phyloP scores from a whole-genome alignment of 2,329 filamentous ascomycete species.

The Botrytis elliptica region DNA sequence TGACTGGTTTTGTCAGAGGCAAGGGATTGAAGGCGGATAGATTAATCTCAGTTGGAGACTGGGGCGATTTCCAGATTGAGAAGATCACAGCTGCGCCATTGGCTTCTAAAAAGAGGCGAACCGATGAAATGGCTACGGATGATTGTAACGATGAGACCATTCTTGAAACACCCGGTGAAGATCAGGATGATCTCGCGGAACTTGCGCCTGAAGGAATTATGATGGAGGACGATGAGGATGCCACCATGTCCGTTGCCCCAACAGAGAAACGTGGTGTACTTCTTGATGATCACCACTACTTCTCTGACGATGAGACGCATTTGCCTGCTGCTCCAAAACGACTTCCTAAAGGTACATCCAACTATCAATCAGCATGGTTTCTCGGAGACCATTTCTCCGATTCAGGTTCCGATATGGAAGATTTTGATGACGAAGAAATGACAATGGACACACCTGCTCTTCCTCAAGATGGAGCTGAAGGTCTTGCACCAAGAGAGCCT shows the following conservation, averaged over 20 bases:
- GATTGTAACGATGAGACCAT: slow-evolving; percentile 53
- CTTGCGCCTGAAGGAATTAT: slow-evolving; percentile 82
- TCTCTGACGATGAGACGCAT: slow-evolving; percentile 79
- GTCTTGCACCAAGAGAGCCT: slow-evolving; percentile 61
- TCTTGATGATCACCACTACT: slow-evolving; percentile 96
- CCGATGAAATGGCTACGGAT: slow-evolving; percentile 68
- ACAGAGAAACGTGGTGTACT: slow-evolving; percentile 79
- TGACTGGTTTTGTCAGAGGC: slow-evolving; percentile 85
- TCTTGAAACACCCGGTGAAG: slow-evolving; percentile 70
- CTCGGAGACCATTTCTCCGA: slow-evolving; percentile 71
- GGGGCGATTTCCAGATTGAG: slow-evolving; percentile 89
- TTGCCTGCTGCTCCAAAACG: slow-evolving; percentile 64
- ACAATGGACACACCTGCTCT: slow-evolving; percentile 53
- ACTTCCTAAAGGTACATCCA: slow-evolving; percentile 86
- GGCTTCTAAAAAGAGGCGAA: slow-evolving; percentile 58
- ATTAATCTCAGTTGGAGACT: slow-evolving; percentile 86
- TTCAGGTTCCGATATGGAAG: slow-evolving; percentile 80
- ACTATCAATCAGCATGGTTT: slow-evolving; percentile 94
- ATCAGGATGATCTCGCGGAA: slow-evolving; percentile 78
- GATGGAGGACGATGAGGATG: slow-evolving; percentile 66
- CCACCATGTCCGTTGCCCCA: slow-evolving; percentile 48
- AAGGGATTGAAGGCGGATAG: slow-evolving; percentile 86
- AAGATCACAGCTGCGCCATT: slow-evolving; percentile 80
- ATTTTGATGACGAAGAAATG: slow-evolving; percentile 62
- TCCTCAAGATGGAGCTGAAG: slow-evolving; percentile 82